phyloP scores from a whole-genome alignment of 306 rosid genomes.

The Acacia crassicarpa region DNA sequence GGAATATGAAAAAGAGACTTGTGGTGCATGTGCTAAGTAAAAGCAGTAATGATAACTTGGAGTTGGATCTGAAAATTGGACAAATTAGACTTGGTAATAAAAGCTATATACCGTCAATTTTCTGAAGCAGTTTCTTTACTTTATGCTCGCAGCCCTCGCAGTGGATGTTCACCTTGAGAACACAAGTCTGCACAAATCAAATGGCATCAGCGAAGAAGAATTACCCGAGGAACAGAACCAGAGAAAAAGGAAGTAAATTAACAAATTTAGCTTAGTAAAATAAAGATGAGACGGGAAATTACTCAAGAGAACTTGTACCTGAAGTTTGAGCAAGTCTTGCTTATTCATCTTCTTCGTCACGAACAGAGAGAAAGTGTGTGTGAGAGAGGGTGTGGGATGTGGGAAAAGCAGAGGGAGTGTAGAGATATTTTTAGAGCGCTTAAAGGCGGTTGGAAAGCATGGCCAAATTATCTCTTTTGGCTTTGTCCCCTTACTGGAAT shows the following conservation, averaged over 20 bases:
- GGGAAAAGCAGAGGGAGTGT: not conserved
- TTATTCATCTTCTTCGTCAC: constrained; percentile 71
- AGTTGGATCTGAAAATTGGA: not conserved
- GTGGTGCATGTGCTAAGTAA: not conserved
- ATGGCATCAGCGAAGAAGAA: constrained; percentile 4
- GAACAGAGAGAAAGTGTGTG: not conserved
- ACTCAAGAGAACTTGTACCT: constrained; percentile 49
- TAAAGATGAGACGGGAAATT: not conserved
- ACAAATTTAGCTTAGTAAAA: not conserved
- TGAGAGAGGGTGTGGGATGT: not conserved
- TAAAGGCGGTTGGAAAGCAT: constrained; percentile 44
- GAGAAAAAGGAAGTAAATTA: not conserved
- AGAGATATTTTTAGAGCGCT: constrained; percentile 30
- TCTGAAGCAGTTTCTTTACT: constrained; percentile 80
- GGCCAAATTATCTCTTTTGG: constrained; percentile 31
- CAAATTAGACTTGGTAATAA: not conserved
- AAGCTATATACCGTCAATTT: constrained; percentile 68
- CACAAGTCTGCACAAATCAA: constrained; percentile 53
- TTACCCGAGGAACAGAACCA: not conserved
- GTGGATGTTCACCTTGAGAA: constrained; percentile 76
- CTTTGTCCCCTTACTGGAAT: constrained; percentile 40
- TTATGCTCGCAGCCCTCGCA: constrained; percentile 87
- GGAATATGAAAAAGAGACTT: not conserved
- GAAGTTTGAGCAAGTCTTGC: constrained; percentile 73
- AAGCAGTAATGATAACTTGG: not conserved